Evolutionary conservation across 2,329 filamentous ascomycete genomes (phyloP), one percentile per base, ranked within the genome.

Genomic region (Penicillium sp.): DNA sequence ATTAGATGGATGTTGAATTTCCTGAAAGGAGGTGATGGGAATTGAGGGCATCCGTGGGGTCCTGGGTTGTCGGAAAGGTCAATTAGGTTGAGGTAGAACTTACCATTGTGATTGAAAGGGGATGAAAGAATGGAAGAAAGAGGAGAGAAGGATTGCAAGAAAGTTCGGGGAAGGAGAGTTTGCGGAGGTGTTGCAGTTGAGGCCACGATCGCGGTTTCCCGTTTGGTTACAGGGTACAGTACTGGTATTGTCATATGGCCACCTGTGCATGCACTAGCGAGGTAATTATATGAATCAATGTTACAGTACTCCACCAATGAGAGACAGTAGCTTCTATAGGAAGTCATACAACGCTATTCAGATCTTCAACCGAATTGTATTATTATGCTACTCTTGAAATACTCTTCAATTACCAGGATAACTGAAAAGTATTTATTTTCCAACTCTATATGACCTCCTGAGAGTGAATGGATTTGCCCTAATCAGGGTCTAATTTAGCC

Each of bases 131-230:
- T 42, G 48, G 43, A 47, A 46, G 42, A 53, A 48, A 32, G 50
- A 42, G 28, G 39, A 42, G 46, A 49, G 48, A 47, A 35, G 47
- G 50, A 54, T 29, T 44, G 47, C 44, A 48, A 15, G 38, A 38
- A 45, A 50, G 46, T 52, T 46, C 46, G 53, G 46, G 51, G 52
- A 51, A 44, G 51, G 48, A 33, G 53, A 56, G 52, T 52, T 57
- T 58, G 56, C 53, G 59, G 57, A 59, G 33, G 33, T 20, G 18
- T 9, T 37, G 33, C 8, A 37, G 59, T 56, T 60, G 59, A 61
- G 59, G 59, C 59, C 59, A 61, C 59, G 59, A 61, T 61, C 59
- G 43, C 59, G 59, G 54, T 59, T 61, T 59, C 54, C 55, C 54
- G 43, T 45, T 54, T 52, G 43, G 51, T 60, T 59, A 54, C 45